These are phyloP conservation scores for Amyloporia xantha DNA, from an alignment of 768 basidiomycete species.

Conservation along the genomic window DNA sequence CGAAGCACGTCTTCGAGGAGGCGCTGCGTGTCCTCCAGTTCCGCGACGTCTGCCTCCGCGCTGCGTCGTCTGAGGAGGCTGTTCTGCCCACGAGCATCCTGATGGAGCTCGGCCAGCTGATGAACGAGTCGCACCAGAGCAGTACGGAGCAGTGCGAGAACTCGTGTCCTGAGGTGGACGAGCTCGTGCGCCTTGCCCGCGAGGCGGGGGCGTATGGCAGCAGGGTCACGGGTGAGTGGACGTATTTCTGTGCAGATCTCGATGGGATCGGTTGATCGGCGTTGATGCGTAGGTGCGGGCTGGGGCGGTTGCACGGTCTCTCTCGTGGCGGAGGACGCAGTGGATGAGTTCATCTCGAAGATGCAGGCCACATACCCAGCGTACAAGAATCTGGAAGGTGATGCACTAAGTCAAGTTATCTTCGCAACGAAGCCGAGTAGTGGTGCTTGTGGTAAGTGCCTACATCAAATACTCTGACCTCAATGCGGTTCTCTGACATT, in stretches of 20 bases:
- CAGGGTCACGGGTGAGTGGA: slow-evolving; percentile 67
- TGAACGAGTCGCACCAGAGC: slow-evolving; percentile 74
- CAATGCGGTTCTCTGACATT: no score
- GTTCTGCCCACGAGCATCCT: slow-evolving; percentile 27
- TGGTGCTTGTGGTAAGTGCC: slow-evolving; percentile 74
- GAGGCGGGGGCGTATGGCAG: slow-evolving; percentile 74
- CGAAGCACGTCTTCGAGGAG: slow-evolving; percentile 77
- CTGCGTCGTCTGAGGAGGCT: slow-evolving; percentile 12
- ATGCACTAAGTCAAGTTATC: slow-evolving; percentile 55
- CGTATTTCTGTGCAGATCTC: not conserved
- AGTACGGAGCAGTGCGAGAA: slow-evolving; percentile 70
- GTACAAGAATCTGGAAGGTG: slow-evolving; percentile 55
- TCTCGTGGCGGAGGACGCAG: slow-evolving; percentile 59
- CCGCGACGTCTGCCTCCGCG: slow-evolving; percentile 52
- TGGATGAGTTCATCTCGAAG: slow-evolving; percentile 55
- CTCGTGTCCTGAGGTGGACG: slow-evolving; percentile 73
- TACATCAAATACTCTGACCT: no score
- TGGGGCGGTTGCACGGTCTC: slow-evolving; percentile 92
- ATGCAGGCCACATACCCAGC: slow-evolving; percentile 56
- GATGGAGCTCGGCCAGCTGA: slow-evolving; percentile 54
- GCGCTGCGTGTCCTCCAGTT: slow-evolving; percentile 77
- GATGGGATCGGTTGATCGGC: not conserved
- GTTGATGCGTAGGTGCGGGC: slow-evolving; percentile 54
- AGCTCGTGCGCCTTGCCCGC: slow-evolving; percentile 56
- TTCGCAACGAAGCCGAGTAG: slow-evolving; percentile 81